Percentiles rank a stretch among this genome's conserved stretches.
phyloP scores from a whole-genome alignment of 768 basidiomycete genomes.

The Tricholomella constricta region DNA sequence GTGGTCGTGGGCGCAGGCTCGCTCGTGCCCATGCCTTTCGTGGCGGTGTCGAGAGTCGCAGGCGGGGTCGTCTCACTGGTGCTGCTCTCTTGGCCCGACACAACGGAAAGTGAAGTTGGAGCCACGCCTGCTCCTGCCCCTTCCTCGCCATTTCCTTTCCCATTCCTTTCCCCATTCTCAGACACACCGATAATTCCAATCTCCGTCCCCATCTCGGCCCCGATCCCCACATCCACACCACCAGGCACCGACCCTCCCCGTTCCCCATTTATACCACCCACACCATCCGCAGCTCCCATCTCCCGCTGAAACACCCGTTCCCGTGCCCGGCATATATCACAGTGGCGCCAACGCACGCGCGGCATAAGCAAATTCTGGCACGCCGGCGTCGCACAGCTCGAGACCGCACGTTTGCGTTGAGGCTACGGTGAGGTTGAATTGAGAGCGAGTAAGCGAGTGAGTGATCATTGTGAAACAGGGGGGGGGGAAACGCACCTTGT shows the following conservation, averaged over 20 bases:
- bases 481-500: not conserved
- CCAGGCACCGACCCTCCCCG: no score
- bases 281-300: not conserved
- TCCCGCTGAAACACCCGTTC: conserved; percentile 31
- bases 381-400: conserved; percentile 37
- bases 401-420: conserved; percentile 19
- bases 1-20: no score
- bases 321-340: conserved; percentile 44
- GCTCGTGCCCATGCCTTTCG: no score
- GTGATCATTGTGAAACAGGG: not conserved
- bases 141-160: not conserved
- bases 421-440: not conserved
- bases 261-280: conserved; percentile 9
- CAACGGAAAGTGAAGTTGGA: no score
- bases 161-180: not conserved
- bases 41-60: no score
- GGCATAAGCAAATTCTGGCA: conserved; percentile 48
- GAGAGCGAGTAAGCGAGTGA: not conserved
- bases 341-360: conserved; percentile 48
- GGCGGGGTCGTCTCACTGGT: no score
- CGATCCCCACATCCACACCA: no score
- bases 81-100: no score
- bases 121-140: not conserved
- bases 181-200: no score
- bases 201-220: not conserved